These are phyloP conservation scores for Mycosphaerella sp. DNA, from an alignment of 2,329 filamentous ascomycete species.

Conservation along the genomic window DNA sequence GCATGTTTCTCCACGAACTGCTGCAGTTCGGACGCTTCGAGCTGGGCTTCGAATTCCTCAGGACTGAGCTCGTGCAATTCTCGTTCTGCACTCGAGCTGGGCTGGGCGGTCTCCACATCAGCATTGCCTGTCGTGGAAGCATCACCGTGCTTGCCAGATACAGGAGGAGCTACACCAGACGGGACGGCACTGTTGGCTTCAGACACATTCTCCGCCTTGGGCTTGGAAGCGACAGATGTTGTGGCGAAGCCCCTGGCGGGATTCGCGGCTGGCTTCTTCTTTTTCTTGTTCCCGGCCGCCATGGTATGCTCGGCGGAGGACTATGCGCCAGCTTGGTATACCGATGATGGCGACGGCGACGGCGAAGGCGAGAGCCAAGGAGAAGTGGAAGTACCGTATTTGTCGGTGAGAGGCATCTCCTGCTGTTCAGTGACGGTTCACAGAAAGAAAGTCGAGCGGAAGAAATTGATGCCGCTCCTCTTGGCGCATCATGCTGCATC, in stretches of 20 bases:
- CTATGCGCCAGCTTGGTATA: neutral
- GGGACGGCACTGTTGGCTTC: constrained; percentile 25
- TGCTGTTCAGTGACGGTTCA: neutral
- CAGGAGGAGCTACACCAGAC: constrained; percentile 29
- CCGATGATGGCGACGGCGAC: neutral
- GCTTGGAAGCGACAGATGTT: constrained; percentile 70
- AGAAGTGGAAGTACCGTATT: neutral
- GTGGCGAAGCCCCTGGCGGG: constrained; percentile 90
- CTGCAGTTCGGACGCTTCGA: constrained; percentile 88
- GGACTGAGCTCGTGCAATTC: constrained; percentile 58
- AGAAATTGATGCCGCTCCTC: neutral
- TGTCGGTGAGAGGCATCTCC: neutral
- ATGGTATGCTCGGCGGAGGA: constrained; percentile 19
- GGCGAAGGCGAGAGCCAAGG: neutral
- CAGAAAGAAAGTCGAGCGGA: neutral
- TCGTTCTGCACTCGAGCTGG: constrained; percentile 8
- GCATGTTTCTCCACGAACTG: constrained; percentile 78
- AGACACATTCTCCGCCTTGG: constrained; percentile 47
- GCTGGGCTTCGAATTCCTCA: constrained; percentile 82
- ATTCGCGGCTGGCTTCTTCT: constrained; percentile 84
- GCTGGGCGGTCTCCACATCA: constrained; percentile 11
- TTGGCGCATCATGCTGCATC: neutral
- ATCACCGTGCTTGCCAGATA: constrained; percentile 14
- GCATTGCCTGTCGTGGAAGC: constrained; percentile 29
- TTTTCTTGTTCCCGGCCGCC: constrained; percentile 51